These are phyloP conservation scores for Clonostachys chloroleuca DNA, from an alignment of 2,329 filamentous ascomycete species.

Conservation along the genomic window DNA sequence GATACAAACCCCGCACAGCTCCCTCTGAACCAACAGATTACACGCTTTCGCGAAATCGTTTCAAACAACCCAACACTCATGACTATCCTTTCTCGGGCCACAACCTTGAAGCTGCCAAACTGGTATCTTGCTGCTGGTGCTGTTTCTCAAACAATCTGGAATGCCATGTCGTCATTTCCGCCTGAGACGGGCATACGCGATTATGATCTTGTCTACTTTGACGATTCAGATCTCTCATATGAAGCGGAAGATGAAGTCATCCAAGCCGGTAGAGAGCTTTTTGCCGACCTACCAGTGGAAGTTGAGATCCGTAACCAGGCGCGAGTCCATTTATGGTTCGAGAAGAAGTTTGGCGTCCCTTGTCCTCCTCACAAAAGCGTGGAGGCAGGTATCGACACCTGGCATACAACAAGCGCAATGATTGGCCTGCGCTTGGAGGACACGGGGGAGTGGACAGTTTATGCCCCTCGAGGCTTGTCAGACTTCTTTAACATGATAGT, in stretches of 20 bases:
- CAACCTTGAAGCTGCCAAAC: slow-evolving; percentile 17
- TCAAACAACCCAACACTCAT: slow-evolving; percentile 18
- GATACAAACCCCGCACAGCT: slow-evolving; percentile 6
- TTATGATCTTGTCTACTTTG: slow-evolving; percentile 29
- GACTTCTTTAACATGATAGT: slow-evolving; percentile 26
- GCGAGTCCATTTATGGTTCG: slow-evolving; percentile 29
- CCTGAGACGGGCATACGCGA: slow-evolving; percentile 25
- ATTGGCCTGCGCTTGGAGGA: slow-evolving; percentile 18
- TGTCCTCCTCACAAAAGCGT: slow-evolving; percentile 20
- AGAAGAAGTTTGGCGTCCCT: slow-evolving; percentile 17
- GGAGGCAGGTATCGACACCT: slow-evolving; percentile 23
- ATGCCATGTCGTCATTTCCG: slow-evolving; percentile 16
- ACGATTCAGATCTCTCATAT: slow-evolving; percentile 23
- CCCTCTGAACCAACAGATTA: slow-evolving; percentile 16
- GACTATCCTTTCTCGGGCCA: slow-evolving; percentile 15
- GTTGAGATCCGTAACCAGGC: slow-evolving; percentile 32
- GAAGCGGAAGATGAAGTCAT: slow-evolving; percentile 27
- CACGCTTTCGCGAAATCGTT: slow-evolving; percentile 12
- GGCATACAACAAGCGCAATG: slow-evolving; percentile 27
- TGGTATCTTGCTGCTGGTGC: slow-evolving; percentile 23
- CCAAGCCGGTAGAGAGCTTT: slow-evolving; percentile 17
- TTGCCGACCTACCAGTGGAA: slow-evolving; percentile 18
- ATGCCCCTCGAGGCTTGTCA: slow-evolving; percentile 25
- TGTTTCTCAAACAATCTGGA: slow-evolving; percentile 32
- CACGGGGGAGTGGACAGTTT: slow-evolving; percentile 17